Base-by-base conservation (phyloP, 73 alveolate genomes). In the Halteria grandinella region DNA sequence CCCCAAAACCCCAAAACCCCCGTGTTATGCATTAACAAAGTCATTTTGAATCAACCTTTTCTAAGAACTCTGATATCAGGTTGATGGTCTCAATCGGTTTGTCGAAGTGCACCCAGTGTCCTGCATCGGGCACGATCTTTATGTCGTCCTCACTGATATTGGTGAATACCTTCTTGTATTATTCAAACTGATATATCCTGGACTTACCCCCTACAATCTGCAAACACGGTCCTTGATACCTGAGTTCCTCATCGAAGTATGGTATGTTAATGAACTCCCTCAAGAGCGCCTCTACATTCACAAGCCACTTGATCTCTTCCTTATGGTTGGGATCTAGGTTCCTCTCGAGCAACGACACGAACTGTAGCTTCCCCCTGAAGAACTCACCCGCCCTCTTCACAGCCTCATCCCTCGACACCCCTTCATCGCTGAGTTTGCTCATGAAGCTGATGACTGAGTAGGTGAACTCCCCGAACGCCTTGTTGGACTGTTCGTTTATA, bases 41-140 rank as follows among this genome's bases (percentile, higher is more conserved):
- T 15, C 27, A 47, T 17, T 15, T 47, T 6, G 29, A 3, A 34
- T 74, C 76, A 12, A 74, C 24, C 24, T 74, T 32, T 21, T 32
- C 62, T 25, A 74, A 37, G 48, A 80, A 80, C 62, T 55, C 27
- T 18, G 37, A 24, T 12, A 80, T 71, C 6, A 21, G 49, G 1
- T 15, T 48, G 8, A 40, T 24, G 18, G 83, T 59, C 50, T 82
- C 82, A 3, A 54, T 37, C 23, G 75, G 85, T 48, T 73, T 57
- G 39, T 82, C 91, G 34, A 73, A 71, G 28, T 82, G 91, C 8
- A 82, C 86, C 91, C 91, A 82, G 44, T 82, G 91, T 4, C 91
- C 86, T 2, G 83, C 91, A 8, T 53, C 83, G 21, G 14, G 36
- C 10, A 82, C 74, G 23, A 72, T 83, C 1, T 21, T 59, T 0